Conservation (phyloP, 768 basidiomycete genomes). For the Russula brevipes region DNA sequence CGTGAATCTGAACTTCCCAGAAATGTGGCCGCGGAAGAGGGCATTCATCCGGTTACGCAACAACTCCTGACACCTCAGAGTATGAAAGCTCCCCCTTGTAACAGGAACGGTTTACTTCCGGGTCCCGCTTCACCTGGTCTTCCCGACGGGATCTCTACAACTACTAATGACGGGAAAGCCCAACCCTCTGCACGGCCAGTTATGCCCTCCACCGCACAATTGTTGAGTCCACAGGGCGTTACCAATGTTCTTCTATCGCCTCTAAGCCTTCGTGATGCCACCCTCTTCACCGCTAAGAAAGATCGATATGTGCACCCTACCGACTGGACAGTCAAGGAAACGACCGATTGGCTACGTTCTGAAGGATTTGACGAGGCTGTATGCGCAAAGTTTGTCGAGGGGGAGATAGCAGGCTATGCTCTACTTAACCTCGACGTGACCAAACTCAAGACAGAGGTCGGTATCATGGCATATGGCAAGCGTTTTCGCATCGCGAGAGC, state of each 20-base stretch:
- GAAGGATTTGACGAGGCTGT: slow-evolving; percentile 84
- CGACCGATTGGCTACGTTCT: slow-evolving; percentile 77
- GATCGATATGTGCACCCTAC: slow-evolving; percentile 42
- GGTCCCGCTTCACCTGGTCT: slow-evolving; percentile 27
- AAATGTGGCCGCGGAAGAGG: slow-evolving; percentile 20
- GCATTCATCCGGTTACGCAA: slow-evolving; percentile 30
- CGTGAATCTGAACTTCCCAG: neutral
- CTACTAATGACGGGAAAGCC: neutral
- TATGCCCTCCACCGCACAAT: slow-evolving; percentile 15
- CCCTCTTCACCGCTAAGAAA: slow-evolving; percentile 29
- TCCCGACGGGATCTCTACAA: slow-evolving; percentile 5
- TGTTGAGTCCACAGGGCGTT: slow-evolving; percentile 26
- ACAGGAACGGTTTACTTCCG: slow-evolving; percentile 19
- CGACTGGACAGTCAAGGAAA: slow-evolving; percentile 85
- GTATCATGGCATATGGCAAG: slow-evolving; percentile 91
- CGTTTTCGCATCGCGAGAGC: slow-evolving; percentile 90
- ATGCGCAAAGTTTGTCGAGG: slow-evolving; percentile 85
- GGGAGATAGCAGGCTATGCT: slow-evolving; percentile 98
- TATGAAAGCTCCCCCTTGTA: slow-evolving; percentile 23
- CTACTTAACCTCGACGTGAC: slow-evolving; percentile 89
- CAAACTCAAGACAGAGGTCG: slow-evolving; percentile 88
- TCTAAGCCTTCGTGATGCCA: neutral
- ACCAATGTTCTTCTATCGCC: slow-evolving; percentile 33
- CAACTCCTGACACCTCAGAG: slow-evolving; percentile 15
- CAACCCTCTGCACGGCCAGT: slow-evolving; percentile 1